Evolutionary conservation across 2,329 filamentous ascomycete species (phyloP).

Genomic region (Grosmannia penicillata): DNA sequence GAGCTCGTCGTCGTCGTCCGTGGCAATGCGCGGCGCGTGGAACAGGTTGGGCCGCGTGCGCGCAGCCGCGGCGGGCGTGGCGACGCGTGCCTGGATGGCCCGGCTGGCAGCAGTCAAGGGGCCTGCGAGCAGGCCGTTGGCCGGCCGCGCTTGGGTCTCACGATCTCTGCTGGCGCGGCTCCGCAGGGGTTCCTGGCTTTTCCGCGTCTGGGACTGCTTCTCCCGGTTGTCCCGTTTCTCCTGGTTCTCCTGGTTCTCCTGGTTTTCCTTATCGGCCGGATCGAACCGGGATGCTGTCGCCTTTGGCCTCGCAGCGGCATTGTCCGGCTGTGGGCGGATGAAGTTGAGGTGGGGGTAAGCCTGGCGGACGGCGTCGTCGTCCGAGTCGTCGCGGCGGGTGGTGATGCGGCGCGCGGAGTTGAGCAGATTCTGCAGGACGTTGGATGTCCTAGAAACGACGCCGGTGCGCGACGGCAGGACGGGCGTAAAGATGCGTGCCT

Average conservation of each 20-base stretch:
- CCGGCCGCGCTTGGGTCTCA: too few relatives aligned
- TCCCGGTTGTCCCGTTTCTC: background rate
- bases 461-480: conserved; percentile 1
- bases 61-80: conserved; percentile 4
- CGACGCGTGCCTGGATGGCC: conserved; percentile 1
- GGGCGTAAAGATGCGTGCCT: conserved; percentile 18
- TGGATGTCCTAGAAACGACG: conserved; percentile 7
- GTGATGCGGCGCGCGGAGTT: conserved; percentile 7
- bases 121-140: too few relatives aligned
- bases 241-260: background rate
- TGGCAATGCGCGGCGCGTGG: too few relatives aligned
- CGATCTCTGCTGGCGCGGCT: too few relatives aligned
- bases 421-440: conserved; percentile 8
- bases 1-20: conserved; percentile 2
- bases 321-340: conserved; percentile 6
- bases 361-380: conserved; percentile 7
- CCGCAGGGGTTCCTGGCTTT: too few relatives aligned
- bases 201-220: too few relatives aligned
- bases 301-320: too few relatives aligned
- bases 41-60: background rate
- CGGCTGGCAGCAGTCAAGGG: too few relatives aligned
- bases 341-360: conserved; percentile 9
- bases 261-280: background rate
- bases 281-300: too few relatives aligned
- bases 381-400: conserved; percentile 2